Percentiles rank a stretch among this genome's conserved stretches.
These are phyloP conservation scores for Entonaema liquescens DNA, from an alignment of 495 filamentous ascomycete species.

Conservation along the genomic window DNA sequence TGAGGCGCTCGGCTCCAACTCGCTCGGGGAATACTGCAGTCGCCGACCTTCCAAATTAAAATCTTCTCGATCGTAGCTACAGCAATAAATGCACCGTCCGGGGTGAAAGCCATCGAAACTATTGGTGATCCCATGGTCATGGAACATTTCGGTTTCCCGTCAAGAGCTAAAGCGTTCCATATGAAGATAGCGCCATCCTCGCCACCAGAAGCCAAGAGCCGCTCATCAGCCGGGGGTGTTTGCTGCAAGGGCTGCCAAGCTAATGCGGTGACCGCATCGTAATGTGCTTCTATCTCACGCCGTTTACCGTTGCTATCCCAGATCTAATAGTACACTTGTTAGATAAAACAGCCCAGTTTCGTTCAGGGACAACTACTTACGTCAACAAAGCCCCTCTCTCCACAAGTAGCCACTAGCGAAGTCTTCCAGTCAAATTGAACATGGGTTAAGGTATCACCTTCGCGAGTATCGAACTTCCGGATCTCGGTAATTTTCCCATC, in stretches of 20 bases:
- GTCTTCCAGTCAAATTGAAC: conserved; percentile 59
- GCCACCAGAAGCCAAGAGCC: conserved; percentile 61
- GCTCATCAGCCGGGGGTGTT: conserved; percentile 51
- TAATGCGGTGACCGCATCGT: conserved; percentile 57
- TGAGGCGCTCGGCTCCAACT: conserved; percentile 64
- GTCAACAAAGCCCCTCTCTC: conserved; percentile 61
- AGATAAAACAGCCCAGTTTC: conserved; percentile 18
- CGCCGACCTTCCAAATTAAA: conserved; percentile 77
- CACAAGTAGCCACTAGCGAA: conserved; percentile 57
- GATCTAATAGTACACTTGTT: conserved; percentile 48
- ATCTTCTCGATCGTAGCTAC: conserved; percentile 71
- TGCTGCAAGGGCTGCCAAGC: conserved; percentile 60
- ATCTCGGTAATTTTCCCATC: conserved; percentile 50
- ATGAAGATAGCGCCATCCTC: conserved; percentile 73
- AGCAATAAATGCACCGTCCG: conserved; percentile 75
- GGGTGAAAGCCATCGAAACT: conserved; percentile 71
- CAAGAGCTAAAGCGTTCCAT: conserved; percentile 69
- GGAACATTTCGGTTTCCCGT: conserved; percentile 63
- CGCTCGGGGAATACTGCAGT: conserved; percentile 69
- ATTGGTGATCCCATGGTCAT: conserved; percentile 68
- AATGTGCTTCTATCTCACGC: conserved; percentile 59
- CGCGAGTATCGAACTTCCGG: conserved; percentile 52
- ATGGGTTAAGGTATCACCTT: conserved; percentile 55
- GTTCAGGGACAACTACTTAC: conserved; percentile 47
- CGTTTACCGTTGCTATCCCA: conserved; percentile 58